phyloP scores from a whole-genome alignment of 148 eudicot species.

The Spergularia marina region DNA sequence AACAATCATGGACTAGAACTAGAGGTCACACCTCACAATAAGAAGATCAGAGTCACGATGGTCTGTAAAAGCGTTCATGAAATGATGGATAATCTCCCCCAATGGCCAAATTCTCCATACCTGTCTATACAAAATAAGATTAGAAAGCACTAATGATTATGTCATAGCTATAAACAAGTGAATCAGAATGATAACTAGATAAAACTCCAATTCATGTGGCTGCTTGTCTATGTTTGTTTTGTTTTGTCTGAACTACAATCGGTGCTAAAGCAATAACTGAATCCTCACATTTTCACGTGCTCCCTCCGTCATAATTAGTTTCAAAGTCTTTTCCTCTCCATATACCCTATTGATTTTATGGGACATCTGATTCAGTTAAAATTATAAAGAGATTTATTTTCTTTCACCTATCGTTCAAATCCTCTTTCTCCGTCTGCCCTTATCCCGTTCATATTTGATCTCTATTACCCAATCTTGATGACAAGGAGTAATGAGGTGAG shows the following conservation, averaged over 20 bases:
- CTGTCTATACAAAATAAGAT: slow-evolving; percentile 42
- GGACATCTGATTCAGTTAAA: background rate
- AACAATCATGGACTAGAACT: background rate
- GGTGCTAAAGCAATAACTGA: background rate
- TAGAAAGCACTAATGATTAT: background rate
- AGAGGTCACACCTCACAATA: slow-evolving; percentile 61
- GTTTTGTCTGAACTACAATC: background rate
- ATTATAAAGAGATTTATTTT: no score
- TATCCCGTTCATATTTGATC: no score
- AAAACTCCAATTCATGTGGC: background rate
- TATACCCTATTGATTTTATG: background rate
- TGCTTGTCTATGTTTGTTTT: background rate
- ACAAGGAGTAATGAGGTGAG: no score
- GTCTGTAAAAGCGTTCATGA: slow-evolving; percentile 97
- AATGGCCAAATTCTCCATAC: slow-evolving; percentile 96
- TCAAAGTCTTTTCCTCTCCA: background rate
- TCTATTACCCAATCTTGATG: no score
- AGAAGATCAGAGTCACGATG: slow-evolving; percentile 98
- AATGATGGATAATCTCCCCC: slow-evolving; percentile 77
- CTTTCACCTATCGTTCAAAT: background rate
- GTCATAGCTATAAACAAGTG: slow-evolving; percentile 8
- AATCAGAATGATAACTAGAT: background rate
- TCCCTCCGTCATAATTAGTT: background rate
- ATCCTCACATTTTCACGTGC: background rate
- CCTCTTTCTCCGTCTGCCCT: background rate